These are phyloP conservation scores for Aspergillus intermedius DNA, from an alignment of 2,329 filamentous ascomycete species.

Conservation along the genomic window DNA sequence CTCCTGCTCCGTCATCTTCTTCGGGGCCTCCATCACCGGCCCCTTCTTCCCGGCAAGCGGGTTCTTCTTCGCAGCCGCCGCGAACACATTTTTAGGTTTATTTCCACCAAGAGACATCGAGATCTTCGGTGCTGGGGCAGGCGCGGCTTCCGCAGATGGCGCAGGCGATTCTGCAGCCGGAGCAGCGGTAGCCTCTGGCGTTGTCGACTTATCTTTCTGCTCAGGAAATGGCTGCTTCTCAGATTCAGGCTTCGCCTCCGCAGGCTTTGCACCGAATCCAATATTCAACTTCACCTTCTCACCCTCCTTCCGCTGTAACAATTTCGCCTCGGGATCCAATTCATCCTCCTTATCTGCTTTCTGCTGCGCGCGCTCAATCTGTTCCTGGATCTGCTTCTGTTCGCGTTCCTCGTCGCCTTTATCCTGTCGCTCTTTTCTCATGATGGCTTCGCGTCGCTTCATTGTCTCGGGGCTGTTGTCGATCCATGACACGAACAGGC, in stretches of 20 bases:
- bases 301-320: slow-evolving; percentile 56
- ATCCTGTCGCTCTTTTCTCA: slow-evolving; percentile 78
- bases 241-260: slow-evolving; percentile 17
- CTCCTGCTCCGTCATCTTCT: slow-evolving; percentile 83
- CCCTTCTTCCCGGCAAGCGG: slow-evolving; percentile 62
- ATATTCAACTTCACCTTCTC: slow-evolving; percentile 70
- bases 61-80: slow-evolving; percentile 58
- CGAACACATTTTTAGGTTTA: slow-evolving; percentile 62
- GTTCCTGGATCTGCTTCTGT: slow-evolving; percentile 72
- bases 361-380: slow-evolving; percentile 69
- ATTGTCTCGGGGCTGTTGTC: slow-evolving; percentile 86
- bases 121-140: slow-evolving; percentile 33
- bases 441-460: slow-evolving; percentile 69
- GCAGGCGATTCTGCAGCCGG: slow-evolving; percentile 13
- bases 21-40: slow-evolving; percentile 53
- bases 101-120: slow-evolving; percentile 57
- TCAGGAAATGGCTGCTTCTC: slow-evolving; percentile 18
- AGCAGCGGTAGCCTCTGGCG: slow-evolving; percentile 6
- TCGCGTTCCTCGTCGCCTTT: slow-evolving; percentile 87
- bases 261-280: slow-evolving; percentile 35
- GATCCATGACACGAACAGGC: slow-evolving; percentile 76
- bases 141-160: slow-evolving; percentile 10
- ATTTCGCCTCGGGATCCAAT: slow-evolving; percentile 36
- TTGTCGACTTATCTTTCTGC: slow-evolving; percentile 11
- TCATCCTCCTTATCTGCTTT: slow-evolving; percentile 46